phyloP scores from a whole-genome alignment of 306 rosid genomes.

The Benincasa hispida region DNA sequence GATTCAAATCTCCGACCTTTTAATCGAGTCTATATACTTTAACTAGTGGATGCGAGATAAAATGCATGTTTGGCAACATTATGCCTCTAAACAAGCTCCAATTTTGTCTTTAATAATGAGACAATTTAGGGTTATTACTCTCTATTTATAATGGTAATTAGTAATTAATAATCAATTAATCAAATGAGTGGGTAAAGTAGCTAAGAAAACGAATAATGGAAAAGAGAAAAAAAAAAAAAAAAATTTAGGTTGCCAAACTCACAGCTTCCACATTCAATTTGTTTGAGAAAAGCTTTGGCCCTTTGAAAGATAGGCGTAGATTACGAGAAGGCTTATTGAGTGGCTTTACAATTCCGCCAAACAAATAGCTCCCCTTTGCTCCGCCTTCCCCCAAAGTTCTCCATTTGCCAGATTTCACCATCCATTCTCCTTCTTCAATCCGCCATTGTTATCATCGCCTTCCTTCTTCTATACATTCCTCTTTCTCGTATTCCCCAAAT shows the following conservation, averaged over 20 bases:
- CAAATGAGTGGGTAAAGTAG: not conserved
- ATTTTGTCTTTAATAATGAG: too few species aligned
- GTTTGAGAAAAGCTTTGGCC: not conserved
- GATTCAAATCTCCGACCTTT: too few species aligned
- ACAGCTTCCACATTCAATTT: not conserved
- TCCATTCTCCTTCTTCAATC: not conserved
- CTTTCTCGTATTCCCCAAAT: not conserved
- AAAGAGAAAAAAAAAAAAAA: not conserved
- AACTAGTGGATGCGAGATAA: too few species aligned
- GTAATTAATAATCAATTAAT: too few species aligned
- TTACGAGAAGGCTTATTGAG: not conserved
- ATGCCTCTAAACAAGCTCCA: not conserved
- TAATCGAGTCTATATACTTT: too few species aligned
- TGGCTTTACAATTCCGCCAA: not conserved
- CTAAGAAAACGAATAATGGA: not conserved
- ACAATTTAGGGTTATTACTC: too few species aligned
- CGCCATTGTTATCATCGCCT: slow-evolving; percentile 22
- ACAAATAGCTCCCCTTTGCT: not conserved
- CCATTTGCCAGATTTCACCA: not conserved
- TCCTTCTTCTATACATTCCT: not conserved
- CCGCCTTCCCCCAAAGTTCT: not conserved
- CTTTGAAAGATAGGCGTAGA: not conserved
- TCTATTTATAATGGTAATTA: too few species aligned
- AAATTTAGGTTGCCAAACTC: not conserved
- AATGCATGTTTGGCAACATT: not conserved